Conservation (phyloP, 345 rosid genomes). For the Theobroma cacao region DNA sequence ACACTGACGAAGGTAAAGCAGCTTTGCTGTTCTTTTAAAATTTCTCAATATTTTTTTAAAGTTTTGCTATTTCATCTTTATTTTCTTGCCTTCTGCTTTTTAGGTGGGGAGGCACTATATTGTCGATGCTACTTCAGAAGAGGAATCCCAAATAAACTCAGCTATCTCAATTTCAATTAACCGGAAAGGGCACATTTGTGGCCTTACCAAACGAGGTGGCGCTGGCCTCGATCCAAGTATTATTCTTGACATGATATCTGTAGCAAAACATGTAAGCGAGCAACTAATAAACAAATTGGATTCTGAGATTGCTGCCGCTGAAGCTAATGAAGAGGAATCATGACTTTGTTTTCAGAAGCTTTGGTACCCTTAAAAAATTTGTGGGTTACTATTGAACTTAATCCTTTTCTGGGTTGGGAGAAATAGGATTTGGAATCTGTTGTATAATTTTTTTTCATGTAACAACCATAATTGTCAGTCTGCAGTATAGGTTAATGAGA, state of each 20-base stretch:
- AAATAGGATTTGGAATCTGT: constrained; percentile 9
- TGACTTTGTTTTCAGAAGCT: constrained; percentile 9
- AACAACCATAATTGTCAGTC: not conserved
- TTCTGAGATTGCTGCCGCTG: constrained; percentile 74
- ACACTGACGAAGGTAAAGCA: constrained; percentile 69
- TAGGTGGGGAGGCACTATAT: constrained; percentile 77
- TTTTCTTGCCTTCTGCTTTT: not conserved
- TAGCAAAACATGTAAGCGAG: constrained; percentile 63
- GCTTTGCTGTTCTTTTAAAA: not conserved
- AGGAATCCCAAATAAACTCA: constrained; percentile 94
- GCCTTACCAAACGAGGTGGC: constrained; percentile 80
- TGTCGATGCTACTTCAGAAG: constrained; percentile 89
- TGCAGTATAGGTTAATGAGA: not conserved
- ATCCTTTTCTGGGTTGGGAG: not conserved
- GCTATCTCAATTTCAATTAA: constrained; percentile 77
- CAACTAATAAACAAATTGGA: constrained; percentile 65
- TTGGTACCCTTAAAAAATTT: not conserved
- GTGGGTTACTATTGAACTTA: not conserved
- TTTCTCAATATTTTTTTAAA: not conserved
- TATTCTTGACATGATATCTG: constrained; percentile 85
- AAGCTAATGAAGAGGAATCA: constrained; percentile 44
- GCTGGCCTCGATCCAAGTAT: constrained; percentile 77
- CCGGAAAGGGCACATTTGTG: constrained; percentile 71
- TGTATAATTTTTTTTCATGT: not conserved
- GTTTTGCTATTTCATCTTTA: not conserved